Conservation (phyloP, 108 stramenopile species). For the Fragilariopsis cylindrus region DNA sequence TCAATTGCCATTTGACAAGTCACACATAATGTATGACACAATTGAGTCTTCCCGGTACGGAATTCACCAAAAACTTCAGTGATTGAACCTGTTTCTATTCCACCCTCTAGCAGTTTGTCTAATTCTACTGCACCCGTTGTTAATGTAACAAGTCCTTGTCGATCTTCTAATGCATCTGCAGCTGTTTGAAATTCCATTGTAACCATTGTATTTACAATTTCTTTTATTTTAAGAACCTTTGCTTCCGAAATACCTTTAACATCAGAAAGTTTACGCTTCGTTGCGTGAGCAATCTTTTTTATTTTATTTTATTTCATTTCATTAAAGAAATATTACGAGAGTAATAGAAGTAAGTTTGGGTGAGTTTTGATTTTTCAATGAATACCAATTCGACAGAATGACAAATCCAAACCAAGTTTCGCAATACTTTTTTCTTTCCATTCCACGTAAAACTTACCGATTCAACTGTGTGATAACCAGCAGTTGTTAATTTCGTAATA, state of each 20-base stretch:
- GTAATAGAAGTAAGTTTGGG: no score
- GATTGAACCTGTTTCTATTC: conserved; percentile 97
- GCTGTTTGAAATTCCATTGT: conserved; percentile 98
- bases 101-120: conserved; percentile 96
- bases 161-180: conserved; percentile 89
- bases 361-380: no score
- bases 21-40: conserved; percentile 99
- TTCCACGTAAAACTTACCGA: conserved; percentile 46
- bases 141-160: conserved; percentile 81
- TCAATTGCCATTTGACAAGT: conserved; percentile 97
- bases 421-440: no score
- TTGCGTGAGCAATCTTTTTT: conserved; percentile 88
- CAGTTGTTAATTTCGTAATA: conserved; percentile 94
- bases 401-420: no score
- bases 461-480: conserved; percentile 97
- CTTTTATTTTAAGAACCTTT: conserved; percentile 96
- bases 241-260: conserved; percentile 97
- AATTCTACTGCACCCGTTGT: conserved; percentile 97
- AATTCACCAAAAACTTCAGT: conserved; percentile 99
- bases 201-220: conserved; percentile 90
- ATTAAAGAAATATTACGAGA: no score
- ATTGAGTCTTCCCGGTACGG: conserved; percentile 98
- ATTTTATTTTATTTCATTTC: background rate
- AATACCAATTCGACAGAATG: no score
- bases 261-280: conserved; percentile 91